Base-by-base conservation (phyloP, 805 yeast species). In the Saturnispora besseyi region DNA sequence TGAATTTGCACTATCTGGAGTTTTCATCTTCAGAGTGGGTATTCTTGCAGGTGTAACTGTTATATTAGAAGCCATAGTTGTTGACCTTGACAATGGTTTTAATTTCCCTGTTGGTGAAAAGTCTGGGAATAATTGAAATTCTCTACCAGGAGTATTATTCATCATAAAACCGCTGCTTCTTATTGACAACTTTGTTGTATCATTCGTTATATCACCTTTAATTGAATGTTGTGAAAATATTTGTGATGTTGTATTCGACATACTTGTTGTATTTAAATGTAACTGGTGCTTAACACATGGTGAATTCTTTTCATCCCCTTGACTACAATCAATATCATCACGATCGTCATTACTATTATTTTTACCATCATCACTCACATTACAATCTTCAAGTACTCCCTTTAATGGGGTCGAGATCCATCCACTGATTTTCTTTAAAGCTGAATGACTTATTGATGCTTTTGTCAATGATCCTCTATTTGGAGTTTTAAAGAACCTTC, bases 1-100 rank as follows among this genome's bases (percentile, higher is more conserved):
- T 7, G 70, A 66, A 44, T 59, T 62, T 4, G 40, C 43, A 36
- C 50, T 48, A n/a, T 37, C 46, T 12, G 50, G 46, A 6, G 46
- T 42, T 11, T 34, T 28, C 41, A 47, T 30, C 18, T 44, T 45
- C 3, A 28, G 38, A 5, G 12, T 18, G 29, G 28, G 45, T 33
- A 26, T 29, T 13, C 26, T 33, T 22, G 21, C 33, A 9, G 45
- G 41, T 18, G 43, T 41, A 15, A 24, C 28, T 28, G 33, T 26
- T 11, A 41, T 26, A 45, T 24, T 30, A n/a, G 49, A 37, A 3
- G 43, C 30, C 38, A 46, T 38, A 22, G 44, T 30, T 31, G 44
- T 46, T 22, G 44, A 45, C 21, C 43, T 45, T 37, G 48, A 36
- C 21, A 45, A 24, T 29, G 42, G 48, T 4, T 45, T 37, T 7